Percentiles rank a stretch among this genome's conserved stretches.
phyloP scores from a whole-genome alignment of 1,139 yeast species.

The Suhomyces wounanorum region DNA sequence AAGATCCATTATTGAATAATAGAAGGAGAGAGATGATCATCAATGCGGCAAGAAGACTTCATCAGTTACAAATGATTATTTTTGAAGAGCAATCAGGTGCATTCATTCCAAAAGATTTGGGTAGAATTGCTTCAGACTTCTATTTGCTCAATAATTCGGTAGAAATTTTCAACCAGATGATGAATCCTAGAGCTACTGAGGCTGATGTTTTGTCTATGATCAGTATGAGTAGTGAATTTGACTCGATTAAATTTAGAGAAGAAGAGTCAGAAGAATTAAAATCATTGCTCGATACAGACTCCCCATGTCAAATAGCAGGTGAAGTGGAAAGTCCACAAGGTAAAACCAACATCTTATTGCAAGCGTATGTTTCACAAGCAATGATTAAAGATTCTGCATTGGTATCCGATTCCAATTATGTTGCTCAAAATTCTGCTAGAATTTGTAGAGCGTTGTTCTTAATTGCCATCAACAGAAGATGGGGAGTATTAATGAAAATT shows the following conservation, averaged over 20 bases:
- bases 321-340: conserved; percentile 76
- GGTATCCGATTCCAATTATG: conserved; percentile 84
- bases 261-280: conserved; percentile 82
- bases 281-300: conserved; percentile 56
- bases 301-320: conserved; percentile 84
- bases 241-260: conserved; percentile 82
- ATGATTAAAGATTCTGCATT: conserved; percentile 75
- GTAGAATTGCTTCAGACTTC: conserved; percentile 93
- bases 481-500: conserved; percentile 81
- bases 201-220: conserved; percentile 90
- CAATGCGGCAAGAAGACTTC: conserved; percentile 79
- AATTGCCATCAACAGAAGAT: conserved; percentile 81
- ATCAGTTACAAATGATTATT: conserved; percentile 86
- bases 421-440: conserved; percentile 94
- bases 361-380: conserved; percentile 82
- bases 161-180: conserved; percentile 84
- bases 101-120: conserved; percentile 83
- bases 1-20: conserved; percentile 78
- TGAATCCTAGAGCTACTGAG: conserved; percentile 84
- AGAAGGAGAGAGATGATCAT: conserved; percentile 74
- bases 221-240: conserved; percentile 93
- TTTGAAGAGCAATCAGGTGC: conserved; percentile 85
- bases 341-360: conserved; percentile 84
- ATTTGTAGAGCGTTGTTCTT: conserved; percentile 88
- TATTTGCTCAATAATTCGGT: conserved; percentile 83